Evolutionary conservation across 176 grass and related monocot genomes (phyloP).

Genomic region (Triticum aestivum): DNA sequence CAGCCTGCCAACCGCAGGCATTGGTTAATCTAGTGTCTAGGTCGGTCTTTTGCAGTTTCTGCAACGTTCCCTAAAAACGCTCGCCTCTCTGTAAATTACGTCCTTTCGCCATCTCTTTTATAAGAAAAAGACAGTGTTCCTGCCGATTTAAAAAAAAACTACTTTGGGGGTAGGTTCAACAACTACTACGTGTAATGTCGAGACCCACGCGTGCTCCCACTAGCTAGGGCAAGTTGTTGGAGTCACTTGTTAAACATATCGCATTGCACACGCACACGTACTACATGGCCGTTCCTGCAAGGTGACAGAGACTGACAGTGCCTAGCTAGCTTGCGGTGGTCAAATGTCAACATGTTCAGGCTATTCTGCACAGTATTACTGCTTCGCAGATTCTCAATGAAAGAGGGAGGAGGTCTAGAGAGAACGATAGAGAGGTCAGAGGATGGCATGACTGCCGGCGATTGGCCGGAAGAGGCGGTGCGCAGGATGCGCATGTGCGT

Average conservation of each 20-base stretch:
- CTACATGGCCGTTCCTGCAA: neutral
- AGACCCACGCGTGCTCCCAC: neutral
- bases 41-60: too few species aligned
- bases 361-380: neutral
- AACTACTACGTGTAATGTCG: neutral
- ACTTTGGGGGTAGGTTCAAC: neutral
- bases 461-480: constrained; percentile 60
- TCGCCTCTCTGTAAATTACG: too few species aligned
- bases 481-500: constrained; percentile 31
- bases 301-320: neutral
- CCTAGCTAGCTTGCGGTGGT: constrained; percentile 7
- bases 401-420: neutral
- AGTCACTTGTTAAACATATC: neutral
- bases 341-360: neutral
- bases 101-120: too few species aligned
- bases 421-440: neutral
- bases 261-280: neutral
- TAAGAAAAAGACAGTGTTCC: too few species aligned
- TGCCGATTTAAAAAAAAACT: too few species aligned
- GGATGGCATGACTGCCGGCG: constrained; percentile 23
- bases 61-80: too few species aligned
- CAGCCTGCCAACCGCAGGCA: too few species aligned
- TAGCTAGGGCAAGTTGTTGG: neutral
- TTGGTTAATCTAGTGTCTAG: too few species aligned
- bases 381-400: constrained; percentile 1